Percentiles rank a stretch among this genome's conserved stretches.
Evolutionary conservation across 306 rosid genomes (phyloP).

Genomic region (Crotalaria pallida): DNA sequence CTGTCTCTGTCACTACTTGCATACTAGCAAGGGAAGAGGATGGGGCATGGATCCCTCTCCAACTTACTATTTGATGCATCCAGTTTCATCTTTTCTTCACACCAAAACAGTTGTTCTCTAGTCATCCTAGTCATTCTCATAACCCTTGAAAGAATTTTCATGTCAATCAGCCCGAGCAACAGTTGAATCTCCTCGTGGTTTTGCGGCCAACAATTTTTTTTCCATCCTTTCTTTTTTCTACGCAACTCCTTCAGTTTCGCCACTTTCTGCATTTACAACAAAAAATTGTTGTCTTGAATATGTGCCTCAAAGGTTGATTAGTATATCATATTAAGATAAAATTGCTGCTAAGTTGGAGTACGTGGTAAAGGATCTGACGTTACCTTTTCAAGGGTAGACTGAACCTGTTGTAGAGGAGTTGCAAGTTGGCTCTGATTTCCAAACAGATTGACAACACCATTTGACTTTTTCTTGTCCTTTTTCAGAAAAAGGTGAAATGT

Average conservation of each 20-base stretch:
- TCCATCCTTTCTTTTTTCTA: conserved; percentile 72
- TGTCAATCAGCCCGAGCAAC: conserved; percentile 62
- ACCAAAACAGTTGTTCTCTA: conserved; percentile 80
- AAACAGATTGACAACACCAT: conserved; percentile 41
- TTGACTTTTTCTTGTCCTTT: conserved; percentile 73
- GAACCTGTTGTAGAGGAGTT: conserved; percentile 72
- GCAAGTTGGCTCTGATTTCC: conserved; percentile 69
- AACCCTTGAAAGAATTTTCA: conserved; percentile 59
- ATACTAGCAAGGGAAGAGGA: conserved; percentile 75
- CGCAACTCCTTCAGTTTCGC: conserved; percentile 65
- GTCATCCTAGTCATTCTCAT: conserved; percentile 64
- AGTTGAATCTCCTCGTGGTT: conserved; percentile 67
- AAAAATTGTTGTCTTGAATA: neutral
- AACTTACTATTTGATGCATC: conserved; percentile 54
- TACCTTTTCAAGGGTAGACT: conserved; percentile 78
- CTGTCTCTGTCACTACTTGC: neutral
- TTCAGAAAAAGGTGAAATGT: conserved; percentile 72
- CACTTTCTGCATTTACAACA: conserved; percentile 54
- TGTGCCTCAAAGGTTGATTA: neutral
- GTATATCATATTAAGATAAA: conserved; percentile 6
- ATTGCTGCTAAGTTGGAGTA: neutral
- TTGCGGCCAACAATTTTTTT: conserved; percentile 66
- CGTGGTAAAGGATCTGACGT: conserved; percentile 11
- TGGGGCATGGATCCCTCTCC: conserved; percentile 76
- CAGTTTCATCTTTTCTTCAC: conserved; percentile 88